A percentile compares a stretch with the other conserved stretches of the same genome.
phyloP scores from a whole-genome alignment of 345 rosid genomes.

The Sonneratia caseolaris region DNA sequence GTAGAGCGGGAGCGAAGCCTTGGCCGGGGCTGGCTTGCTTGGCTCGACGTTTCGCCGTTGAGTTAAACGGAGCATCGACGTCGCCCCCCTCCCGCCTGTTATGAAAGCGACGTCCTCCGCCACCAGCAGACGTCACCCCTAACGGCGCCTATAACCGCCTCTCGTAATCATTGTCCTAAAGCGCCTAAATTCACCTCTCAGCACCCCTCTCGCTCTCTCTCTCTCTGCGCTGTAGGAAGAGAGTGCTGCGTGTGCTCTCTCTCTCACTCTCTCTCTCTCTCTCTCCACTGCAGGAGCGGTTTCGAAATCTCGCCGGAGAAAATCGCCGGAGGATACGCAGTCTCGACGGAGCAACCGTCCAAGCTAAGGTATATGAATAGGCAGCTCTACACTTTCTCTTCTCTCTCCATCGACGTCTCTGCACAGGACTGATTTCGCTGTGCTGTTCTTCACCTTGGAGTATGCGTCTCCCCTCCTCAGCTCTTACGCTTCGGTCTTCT shows the following conservation, averaged over 20 bases:
- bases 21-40: too few relatives aligned
- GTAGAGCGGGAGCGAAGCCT: neutral
- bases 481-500: neutral
- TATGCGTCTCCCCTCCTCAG: neutral
- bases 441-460: neutral
- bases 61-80: neutral
- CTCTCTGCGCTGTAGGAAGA: neutral
- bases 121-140: constrained; percentile 4
- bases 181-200: too few relatives aligned
- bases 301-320: constrained; percentile 5
- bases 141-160: constrained; percentile 4
- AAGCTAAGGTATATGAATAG: neutral
- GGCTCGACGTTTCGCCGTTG: neutral
- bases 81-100: too few relatives aligned
- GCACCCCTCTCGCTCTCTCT: neutral
- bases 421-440: neutral
- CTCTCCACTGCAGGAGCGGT: too few relatives aligned
- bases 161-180: neutral
- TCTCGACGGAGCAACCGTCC: neutral
- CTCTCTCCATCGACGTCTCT: neutral
- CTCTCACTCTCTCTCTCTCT: neutral
- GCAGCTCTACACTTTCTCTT: neutral
- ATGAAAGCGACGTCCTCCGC: neutral
- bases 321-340: neutral
- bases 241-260: too few relatives aligned